phyloP scores from a whole-genome alignment of 495 filamentous ascomycete species.

The Lineolata rhizophorae region DNA sequence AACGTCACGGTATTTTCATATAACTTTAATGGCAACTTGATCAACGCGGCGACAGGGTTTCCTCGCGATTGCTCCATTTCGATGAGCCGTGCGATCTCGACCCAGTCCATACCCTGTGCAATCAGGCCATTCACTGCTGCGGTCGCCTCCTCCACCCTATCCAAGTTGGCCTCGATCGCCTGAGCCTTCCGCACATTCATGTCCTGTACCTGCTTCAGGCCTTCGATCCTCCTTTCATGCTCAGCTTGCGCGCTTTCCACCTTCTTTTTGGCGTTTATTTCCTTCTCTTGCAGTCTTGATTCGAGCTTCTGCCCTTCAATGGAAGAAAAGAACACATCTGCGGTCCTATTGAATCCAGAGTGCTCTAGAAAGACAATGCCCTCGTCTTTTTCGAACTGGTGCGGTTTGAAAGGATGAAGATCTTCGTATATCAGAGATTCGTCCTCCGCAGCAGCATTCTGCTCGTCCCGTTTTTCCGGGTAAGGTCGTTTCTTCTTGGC shows the following conservation, averaged over 20 bases:
- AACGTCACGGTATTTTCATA: slow-evolving; percentile 76
- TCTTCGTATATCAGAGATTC: slow-evolving; percentile 58
- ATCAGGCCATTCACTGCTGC: slow-evolving; percentile 76
- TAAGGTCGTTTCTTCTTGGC: no score
- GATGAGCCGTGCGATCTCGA: slow-evolving; percentile 66
- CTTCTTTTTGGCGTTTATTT: slow-evolving; percentile 60
- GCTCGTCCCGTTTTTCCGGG: slow-evolving; percentile 4
- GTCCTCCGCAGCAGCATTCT: slow-evolving; percentile 7
- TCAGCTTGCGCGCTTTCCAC: slow-evolving; percentile 61
- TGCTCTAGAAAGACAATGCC: slow-evolving; percentile 45
- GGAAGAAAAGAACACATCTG: slow-evolving; percentile 92
- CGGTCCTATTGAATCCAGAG: slow-evolving; percentile 72
- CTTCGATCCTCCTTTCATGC: slow-evolving; percentile 64
- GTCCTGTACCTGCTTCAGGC: slow-evolving; percentile 54
- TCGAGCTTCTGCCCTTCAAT: slow-evolving; percentile 85
- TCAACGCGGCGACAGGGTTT: slow-evolving; percentile 72
- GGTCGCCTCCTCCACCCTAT: slow-evolving; percentile 77
- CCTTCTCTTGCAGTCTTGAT: slow-evolving; percentile 56
- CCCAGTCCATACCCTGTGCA: slow-evolving; percentile 91
- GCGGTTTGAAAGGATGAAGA: slow-evolving; percentile 81
- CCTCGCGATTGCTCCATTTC: slow-evolving; percentile 59
- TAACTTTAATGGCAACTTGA: slow-evolving; percentile 73
- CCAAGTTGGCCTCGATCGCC: slow-evolving; percentile 72
- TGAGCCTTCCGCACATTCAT: slow-evolving; percentile 73
- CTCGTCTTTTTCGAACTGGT: slow-evolving; percentile 53